phyloP scores from a whole-genome alignment of 2,329 filamentous ascomycete species.

The Aspergillus sclerotialis region DNA sequence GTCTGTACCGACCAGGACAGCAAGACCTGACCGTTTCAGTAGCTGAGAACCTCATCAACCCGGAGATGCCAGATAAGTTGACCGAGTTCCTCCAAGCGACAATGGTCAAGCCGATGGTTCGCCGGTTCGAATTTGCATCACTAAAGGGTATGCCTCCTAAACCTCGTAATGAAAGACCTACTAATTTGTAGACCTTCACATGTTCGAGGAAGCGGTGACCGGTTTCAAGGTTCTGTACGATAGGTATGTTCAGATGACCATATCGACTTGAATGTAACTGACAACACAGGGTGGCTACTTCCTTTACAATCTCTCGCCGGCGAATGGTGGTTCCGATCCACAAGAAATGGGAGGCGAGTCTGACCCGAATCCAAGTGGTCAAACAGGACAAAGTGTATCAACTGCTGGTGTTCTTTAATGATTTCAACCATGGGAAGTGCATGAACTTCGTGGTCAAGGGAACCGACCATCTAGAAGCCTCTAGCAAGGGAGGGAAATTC shows the following conservation, averaged over 20 bases:
- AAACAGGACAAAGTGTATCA: constrained; percentile 68
- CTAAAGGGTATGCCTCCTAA: constrained; percentile 31
- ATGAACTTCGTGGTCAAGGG: constrained; percentile 84
- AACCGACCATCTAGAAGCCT: constrained; percentile 73
- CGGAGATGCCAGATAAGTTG: constrained; percentile 58
- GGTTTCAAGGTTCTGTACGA: constrained; percentile 72
- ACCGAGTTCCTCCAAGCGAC: constrained; percentile 54
- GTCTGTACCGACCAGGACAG: constrained; percentile 65
- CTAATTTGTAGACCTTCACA: constrained; percentile 61
- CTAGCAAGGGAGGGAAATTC: constrained; percentile 57
- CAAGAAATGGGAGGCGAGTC: constrained; percentile 86
- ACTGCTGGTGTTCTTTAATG: constrained; percentile 78
- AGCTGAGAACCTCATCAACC: constrained; percentile 58
- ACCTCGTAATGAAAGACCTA: too few species aligned
- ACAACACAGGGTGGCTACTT: constrained; percentile 51
- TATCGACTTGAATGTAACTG: not conserved
- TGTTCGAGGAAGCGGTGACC: constrained; percentile 71
- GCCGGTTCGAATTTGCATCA: constrained; percentile 63
- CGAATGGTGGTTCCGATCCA: constrained; percentile 88
- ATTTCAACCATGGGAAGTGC: constrained; percentile 77
- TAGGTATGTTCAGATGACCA: constrained; percentile 30
- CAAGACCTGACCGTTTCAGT: constrained; percentile 70
- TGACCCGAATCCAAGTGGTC: constrained; percentile 73
- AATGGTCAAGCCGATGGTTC: constrained; percentile 58
- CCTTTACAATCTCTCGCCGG: constrained; percentile 74